Evolutionary conservation across 257 asterid species (phyloP), one percentile per base, ranked within the genome.

Genomic region (Sherardia arvensis): DNA sequence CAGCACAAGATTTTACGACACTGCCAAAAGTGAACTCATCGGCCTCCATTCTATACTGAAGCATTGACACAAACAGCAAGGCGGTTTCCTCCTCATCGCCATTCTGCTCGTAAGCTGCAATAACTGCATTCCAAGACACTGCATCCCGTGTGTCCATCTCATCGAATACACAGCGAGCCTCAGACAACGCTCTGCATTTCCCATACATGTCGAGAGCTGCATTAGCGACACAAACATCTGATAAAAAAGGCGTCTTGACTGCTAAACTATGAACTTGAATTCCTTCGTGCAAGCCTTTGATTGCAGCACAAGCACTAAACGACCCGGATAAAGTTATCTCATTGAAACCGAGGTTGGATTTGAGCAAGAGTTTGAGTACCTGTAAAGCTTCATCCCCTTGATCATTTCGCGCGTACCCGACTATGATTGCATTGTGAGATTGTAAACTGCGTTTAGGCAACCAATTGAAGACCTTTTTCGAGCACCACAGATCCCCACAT

Each of bases 1-100:
- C 81, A 20, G 95, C 96, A 80, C 96, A 88, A 60, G 94, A 96
- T 85, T 88, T 91, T 55, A 88, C 26, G 59, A 86, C 85, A 66
- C 96, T 91, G 51, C 98, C 98, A 65, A 71, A 91, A 17, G 96
- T 88, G 76, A 86, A 88, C 33, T 86, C 96, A 64, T 91, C 98
- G 0, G 96, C 95, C 54, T 81, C 94, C 87, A 82, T 84, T 28
- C 87, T 64, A 28, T 84, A 83, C 51, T 73, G 80, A 67, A 87
- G 89, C 97, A 91, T 91, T 59, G 53, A 23, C 30, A 69, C 70
- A 67, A 87, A 88, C 11, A 87, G 74, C 17, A 55, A 61, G 22
- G 78, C 59, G 2, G 93, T 76, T 47, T 84, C 85, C 63, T 76
- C 79, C 47, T 83, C 81, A 14, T 69, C 68, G 55, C 77, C 78